Evolutionary conservation across 2,329 filamentous ascomycete genomes (phyloP).

Genomic region (Canariomyces notabilis): DNA sequence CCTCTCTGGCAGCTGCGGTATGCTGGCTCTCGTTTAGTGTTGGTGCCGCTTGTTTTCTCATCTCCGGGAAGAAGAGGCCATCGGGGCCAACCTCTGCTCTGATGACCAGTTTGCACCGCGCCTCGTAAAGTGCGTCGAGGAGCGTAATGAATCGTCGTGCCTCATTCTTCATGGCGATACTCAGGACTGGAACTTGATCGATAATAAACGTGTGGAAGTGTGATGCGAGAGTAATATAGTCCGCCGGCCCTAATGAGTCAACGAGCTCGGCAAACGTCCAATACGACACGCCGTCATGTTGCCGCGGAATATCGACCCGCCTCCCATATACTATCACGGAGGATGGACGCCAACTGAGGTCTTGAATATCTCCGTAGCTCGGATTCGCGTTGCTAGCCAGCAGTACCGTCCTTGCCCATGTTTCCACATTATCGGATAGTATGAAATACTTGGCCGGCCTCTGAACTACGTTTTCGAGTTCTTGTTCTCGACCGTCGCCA

Average conservation of each 20-base stretch:
- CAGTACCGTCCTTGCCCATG: slow-evolving; percentile 23
- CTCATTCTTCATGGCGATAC: slow-evolving; percentile 69
- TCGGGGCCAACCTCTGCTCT: slow-evolving; percentile 65
- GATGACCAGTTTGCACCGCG: slow-evolving; percentile 70
- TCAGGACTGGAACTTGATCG: slow-evolving; percentile 63
- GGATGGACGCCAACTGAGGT: slow-evolving; percentile 36
- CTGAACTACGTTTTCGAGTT: slow-evolving; percentile 12
- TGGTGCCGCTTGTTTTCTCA: slow-evolving; percentile 15
- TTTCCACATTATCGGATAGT: slow-evolving; percentile 21
- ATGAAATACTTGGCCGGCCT: slow-evolving; percentile 25
- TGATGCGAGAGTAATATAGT: slow-evolving; percentile 77
- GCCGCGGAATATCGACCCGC: slow-evolving; percentile 52
- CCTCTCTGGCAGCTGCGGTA: slow-evolving; percentile 3
- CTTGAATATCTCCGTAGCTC: neutral
- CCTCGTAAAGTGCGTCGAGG: slow-evolving; percentile 75
- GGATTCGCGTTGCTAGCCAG: neutral
- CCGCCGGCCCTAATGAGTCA: slow-evolving; percentile 66
- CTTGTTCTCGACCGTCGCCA: slow-evolving; percentile 28
- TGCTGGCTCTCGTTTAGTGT: too few species aligned
- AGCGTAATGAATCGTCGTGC: slow-evolving; percentile 75
- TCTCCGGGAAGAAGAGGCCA: slow-evolving; percentile 71
- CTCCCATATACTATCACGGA: slow-evolving; percentile 58
- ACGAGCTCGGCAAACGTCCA: slow-evolving; percentile 69
- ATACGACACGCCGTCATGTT: slow-evolving; percentile 52
- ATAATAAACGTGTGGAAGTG: slow-evolving; percentile 75